A percentile compares a stretch with the other conserved stretches of the same genome.
phyloP scores from a whole-genome alignment of 192 early-diverging fungal species.

The Phycomyces nitens region DNA sequence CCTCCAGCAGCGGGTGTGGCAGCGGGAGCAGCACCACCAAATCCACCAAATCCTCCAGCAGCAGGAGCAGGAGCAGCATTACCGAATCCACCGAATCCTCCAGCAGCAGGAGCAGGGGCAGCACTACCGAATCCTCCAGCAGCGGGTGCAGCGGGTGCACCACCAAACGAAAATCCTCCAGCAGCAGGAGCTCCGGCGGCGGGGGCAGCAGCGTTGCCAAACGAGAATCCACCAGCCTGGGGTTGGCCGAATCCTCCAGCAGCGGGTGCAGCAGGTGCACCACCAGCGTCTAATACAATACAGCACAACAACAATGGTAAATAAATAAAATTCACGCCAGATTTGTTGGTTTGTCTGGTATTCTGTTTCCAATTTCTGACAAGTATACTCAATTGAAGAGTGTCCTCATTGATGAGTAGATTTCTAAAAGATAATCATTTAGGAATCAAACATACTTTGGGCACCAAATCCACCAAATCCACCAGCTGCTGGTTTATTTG shows the following conservation, averaged over 20 bases:
- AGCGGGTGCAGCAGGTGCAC: slow-evolving; percentile 4
- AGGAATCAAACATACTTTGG: not conserved
- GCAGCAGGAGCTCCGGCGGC: not conserved
- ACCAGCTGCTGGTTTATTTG: slow-evolving; percentile 14
- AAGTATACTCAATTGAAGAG: too few species aligned
- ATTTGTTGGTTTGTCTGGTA: too few species aligned
- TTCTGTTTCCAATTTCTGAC: too few species aligned
- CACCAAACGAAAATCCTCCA: not conserved
- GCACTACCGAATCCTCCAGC: slow-evolving; percentile 24
- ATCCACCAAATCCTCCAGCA: slow-evolving; percentile 8
- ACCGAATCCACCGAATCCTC: slow-evolving; percentile 21
- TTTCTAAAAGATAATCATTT: too few species aligned
- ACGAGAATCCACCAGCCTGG: not conserved
- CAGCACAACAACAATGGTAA: not conserved
- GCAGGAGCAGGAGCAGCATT: slow-evolving; percentile 11
- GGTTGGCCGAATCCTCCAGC: slow-evolving; percentile 2
- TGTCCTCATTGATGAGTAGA: too few species aligned
- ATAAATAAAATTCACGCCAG: too few species aligned
- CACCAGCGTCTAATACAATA: slow-evolving; percentile 1
- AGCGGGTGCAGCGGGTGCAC: slow-evolving; percentile 6
- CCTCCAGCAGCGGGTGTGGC: slow-evolving; percentile 10
- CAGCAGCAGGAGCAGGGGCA: slow-evolving; percentile 19
- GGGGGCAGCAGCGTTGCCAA: not conserved
- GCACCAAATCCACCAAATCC: slow-evolving; percentile 23
- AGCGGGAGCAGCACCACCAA: slow-evolving; percentile 14